Conservation (phyloP, 1,139 yeast species). For the Taiozyma sp. region DNA sequence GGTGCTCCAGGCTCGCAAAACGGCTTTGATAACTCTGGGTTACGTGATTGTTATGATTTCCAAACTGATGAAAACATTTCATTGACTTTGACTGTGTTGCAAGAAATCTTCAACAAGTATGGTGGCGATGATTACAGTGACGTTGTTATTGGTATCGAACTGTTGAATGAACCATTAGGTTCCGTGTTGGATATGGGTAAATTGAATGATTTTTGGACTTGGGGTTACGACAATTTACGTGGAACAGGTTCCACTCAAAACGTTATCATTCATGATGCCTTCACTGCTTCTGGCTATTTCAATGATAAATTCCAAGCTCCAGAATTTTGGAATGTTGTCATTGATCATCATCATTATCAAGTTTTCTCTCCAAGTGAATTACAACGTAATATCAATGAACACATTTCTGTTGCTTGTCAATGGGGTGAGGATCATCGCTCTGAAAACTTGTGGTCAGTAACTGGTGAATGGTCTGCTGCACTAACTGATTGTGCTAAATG, state of each 20-base stretch:
- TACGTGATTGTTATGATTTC: slow-evolving; percentile 62
- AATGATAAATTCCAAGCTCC: slow-evolving; percentile 40
- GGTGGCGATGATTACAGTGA: slow-evolving; percentile 62
- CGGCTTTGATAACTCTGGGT: slow-evolving; percentile 76
- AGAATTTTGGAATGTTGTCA: slow-evolving; percentile 57
- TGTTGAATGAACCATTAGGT: slow-evolving; percentile 78
- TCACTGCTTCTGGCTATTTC: slow-evolving; percentile 60
- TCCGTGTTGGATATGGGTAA: slow-evolving; percentile 47
- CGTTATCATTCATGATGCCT: slow-evolving; percentile 45
- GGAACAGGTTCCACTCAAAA: slow-evolving; percentile 26
- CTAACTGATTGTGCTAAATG: slow-evolving; percentile 63
- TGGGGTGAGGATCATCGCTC: slow-evolving; percentile 47
- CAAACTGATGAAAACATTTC: slow-evolving; percentile 46
- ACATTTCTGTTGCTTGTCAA: slow-evolving; percentile 56
- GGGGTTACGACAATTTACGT: slow-evolving; percentile 32
- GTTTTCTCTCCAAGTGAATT: slow-evolving; percentile 70
- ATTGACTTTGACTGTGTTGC: slow-evolving; percentile 48
- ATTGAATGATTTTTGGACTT: slow-evolving; percentile 50
- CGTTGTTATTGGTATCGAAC: slow-evolving; percentile 78
- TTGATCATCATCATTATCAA: slow-evolving; percentile 93
- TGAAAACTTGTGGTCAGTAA: slow-evolving; percentile 71
- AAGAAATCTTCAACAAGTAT: slow-evolving; percentile 52
- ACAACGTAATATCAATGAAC: slow-evolving; percentile 50
- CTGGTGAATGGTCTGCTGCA: slow-evolving; percentile 73
- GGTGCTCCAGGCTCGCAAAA: slow-evolving; percentile 68